Percentiles rank a stretch among this genome's conserved stretches.
Evolutionary conservation across 1,284 basidiomycete species (phyloP).

Genomic region (Pyrrhoderma lamaoense): DNA sequence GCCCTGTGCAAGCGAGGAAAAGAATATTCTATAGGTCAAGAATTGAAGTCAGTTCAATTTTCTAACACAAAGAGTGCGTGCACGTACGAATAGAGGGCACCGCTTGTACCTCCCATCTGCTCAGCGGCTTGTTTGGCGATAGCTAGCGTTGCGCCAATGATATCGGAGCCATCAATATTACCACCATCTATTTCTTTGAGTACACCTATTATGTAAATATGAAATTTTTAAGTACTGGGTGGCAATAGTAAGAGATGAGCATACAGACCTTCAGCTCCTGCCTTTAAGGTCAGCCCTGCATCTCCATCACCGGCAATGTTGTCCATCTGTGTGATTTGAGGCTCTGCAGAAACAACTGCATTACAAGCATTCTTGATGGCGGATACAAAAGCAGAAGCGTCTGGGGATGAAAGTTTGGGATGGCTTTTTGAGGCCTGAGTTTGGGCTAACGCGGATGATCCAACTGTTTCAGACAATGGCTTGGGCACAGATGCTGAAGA

Average conservation of each 20-base stretch:
- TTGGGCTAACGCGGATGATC: conserved; percentile 21
- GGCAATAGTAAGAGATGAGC: conserved; percentile 18
- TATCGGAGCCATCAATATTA: conserved; percentile 51
- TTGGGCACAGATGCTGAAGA: conserved; percentile 37
- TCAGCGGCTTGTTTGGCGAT: conserved; percentile 76
- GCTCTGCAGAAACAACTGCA: conserved; percentile 70
- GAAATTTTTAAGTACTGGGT: background rate
- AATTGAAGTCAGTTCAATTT: background rate
- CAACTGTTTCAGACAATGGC: conserved; percentile 18
- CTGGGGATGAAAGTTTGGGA: conserved; percentile 32
- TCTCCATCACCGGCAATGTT: conserved; percentile 70
- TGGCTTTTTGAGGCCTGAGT: conserved; percentile 17
- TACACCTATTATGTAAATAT: conserved; percentile 35
- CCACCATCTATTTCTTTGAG: conserved; percentile 41
- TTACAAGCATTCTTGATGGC: conserved; percentile 61
- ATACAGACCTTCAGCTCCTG: conserved; percentile 44
- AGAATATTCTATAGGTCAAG: conserved; percentile 63
- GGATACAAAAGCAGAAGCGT: conserved; percentile 44
- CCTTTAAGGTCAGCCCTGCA: conserved; percentile 82
- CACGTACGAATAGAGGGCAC: conserved; percentile 81
- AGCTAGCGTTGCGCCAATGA: conserved; percentile 56
- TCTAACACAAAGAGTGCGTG: conserved; percentile 4
- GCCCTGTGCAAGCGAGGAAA: conserved; percentile 78
- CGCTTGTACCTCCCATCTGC: conserved; percentile 89
- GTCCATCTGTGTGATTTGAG: conserved; percentile 87